Evolutionary conservation across 371 early-diverging fungal species (phyloP), one percentile per base, ranked within the genome.

Genomic region (Rhizopus delemar): DNA sequence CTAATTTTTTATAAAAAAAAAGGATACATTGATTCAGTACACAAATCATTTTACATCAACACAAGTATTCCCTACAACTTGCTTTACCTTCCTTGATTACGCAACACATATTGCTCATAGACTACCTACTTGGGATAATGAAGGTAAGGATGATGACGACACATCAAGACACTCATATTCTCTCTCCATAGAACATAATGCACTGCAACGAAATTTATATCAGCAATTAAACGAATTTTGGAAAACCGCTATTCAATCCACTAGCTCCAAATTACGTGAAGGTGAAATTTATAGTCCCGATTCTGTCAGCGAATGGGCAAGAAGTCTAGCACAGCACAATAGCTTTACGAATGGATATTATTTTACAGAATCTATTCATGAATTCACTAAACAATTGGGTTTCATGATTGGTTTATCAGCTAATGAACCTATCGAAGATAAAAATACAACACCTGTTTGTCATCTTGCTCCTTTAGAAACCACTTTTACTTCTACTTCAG

Each of bases 31-130:
- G 39, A 67, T 82, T 11, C 89, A 93, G 74, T 95, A 94, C 70
- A 82, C 93, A 55, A 85, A 87, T 56, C 90, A 92, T 74, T 97
- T 96, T 69, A 90, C 92, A 31, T 84, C 86, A 43, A 73, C 87
- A 54, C 59, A 51, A 45, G 87, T 90, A 59, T 90, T 90, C 59
- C 89, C 93, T 16, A 80, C 85, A 5, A 80, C 76, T 3, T 80
- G 88, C 28, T 94, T 97, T 68, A 76, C 84, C 5, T 93, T 88
- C 65, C 85, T 95, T 46, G 85, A 92, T 54, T 68, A 86, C 58
- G 93, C 92, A 29, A 84, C 93, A 4, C 80, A 78, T 16, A 73
- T 89, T 11, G 86, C 88, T 11, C 86, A 91, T 70, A 80, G 93
- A 31, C 78, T 97, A 56, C 96, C 96, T 4, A 66, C 72, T 53